A percentile compares a stretch with the other conserved stretches of the same genome.
Conservation (phyloP, 208 protist species). For the Crithidia brevicula region DNA sequence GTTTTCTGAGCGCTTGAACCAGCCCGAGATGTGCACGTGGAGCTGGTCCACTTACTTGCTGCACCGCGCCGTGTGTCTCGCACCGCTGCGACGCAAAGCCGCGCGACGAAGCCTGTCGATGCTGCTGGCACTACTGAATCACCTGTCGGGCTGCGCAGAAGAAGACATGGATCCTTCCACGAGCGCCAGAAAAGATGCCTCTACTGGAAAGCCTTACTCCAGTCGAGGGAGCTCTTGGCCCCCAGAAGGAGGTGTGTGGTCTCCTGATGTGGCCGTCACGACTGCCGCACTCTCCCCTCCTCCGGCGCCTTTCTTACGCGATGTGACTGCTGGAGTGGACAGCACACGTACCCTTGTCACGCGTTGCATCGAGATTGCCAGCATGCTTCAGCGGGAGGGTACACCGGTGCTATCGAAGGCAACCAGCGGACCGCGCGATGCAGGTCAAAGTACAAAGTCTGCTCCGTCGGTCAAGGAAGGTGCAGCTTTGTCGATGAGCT, state of each 20-base stretch:
- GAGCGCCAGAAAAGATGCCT: too few species aligned
- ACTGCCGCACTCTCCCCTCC: neutral
- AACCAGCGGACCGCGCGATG: too few species aligned
- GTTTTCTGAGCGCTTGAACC: neutral
- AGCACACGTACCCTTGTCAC: neutral
- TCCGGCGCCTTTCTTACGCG: neutral
- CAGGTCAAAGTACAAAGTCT: neutral
- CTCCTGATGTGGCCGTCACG: neutral
- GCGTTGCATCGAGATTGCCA: constrained; percentile 5
- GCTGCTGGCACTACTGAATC: neutral
- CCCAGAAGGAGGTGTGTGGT: too few species aligned
- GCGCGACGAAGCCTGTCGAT: neutral
- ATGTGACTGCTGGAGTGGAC: constrained; percentile 18
- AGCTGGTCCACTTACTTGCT: constrained; percentile 3
- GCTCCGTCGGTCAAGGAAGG: too few species aligned
- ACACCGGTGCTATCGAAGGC: neutral
- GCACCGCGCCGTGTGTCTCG: neutral
- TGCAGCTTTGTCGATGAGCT: neutral
- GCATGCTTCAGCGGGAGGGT: neutral
- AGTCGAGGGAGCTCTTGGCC: too few species aligned
- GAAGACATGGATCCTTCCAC: too few species aligned
- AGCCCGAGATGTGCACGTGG: neutral
- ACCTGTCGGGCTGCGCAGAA: neutral
- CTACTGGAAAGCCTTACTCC: too few species aligned
- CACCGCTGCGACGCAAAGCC: neutral